Evolutionary conservation across 192 early-diverging fungal genomes (phyloP).

Genomic region (Tieghemiomyces parasiticus): DNA sequence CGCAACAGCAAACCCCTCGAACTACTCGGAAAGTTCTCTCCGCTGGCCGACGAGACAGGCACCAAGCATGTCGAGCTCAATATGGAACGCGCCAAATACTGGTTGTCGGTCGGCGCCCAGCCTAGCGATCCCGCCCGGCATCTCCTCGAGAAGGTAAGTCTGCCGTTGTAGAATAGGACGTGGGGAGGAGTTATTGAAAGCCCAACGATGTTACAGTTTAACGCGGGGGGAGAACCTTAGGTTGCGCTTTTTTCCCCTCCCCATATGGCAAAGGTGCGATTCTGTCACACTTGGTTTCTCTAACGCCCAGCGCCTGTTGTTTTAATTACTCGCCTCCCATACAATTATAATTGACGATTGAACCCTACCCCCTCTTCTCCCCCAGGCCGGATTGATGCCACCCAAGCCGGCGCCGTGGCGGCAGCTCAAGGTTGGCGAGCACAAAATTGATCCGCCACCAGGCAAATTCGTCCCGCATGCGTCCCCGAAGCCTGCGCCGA

Average conservation of each 20-base stretch:
- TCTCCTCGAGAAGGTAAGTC: conserved; percentile 35
- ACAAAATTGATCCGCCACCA: too few relatives aligned
- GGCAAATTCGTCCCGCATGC: too few relatives aligned
- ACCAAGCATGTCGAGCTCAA: conserved; percentile 77
- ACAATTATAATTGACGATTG: background rate
- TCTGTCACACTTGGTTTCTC: background rate
- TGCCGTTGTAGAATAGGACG: background rate
- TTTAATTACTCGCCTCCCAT: background rate
- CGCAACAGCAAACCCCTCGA: conserved; percentile 86
- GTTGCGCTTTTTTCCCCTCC: background rate
- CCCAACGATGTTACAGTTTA: background rate
- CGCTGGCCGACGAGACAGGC: conserved; percentile 53
- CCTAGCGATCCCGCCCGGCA: conserved; percentile 80
- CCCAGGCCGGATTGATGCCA: conserved; percentile 3
- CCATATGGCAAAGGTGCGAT: background rate
- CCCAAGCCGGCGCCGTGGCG: conserved; percentile 9
- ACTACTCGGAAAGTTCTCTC: conserved; percentile 81
- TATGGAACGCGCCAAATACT: conserved; percentile 86
- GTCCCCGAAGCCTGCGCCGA: too few relatives aligned
- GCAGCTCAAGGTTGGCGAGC: too few relatives aligned
- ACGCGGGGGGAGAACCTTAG: background rate
- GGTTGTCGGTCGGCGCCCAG: conserved; percentile 94
- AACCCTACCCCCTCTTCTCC: too few relatives aligned
- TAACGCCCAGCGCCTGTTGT: background rate
- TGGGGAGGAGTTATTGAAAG: background rate